Evolutionary conservation across 2,329 filamentous ascomycete species (phyloP).

Genomic region (Magnaporthales sp.): DNA sequence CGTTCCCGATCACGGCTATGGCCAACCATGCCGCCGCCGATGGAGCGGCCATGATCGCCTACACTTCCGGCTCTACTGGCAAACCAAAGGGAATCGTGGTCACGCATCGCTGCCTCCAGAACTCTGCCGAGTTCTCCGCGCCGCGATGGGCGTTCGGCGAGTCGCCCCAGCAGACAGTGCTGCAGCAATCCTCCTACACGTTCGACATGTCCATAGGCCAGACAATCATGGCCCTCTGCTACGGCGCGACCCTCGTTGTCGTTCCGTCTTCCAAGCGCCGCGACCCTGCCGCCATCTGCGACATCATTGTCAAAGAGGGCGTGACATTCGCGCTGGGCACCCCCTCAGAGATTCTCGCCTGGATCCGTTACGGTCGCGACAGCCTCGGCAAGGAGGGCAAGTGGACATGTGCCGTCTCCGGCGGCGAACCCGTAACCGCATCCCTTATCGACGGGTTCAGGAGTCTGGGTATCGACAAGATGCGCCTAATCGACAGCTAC

Average conservation of each 20-base stretch:
- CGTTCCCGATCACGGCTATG: not conserved
- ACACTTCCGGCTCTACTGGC: constrained; percentile 22
- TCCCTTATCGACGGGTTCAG: not conserved
- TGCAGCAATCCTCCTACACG: constrained; percentile 22
- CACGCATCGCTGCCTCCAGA: constrained; percentile 19
- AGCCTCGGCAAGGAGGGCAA: not conserved
- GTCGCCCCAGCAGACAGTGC: constrained; percentile 14
- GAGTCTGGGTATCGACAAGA: not conserved
- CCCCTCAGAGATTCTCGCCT: not conserved
- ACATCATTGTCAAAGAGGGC: constrained; percentile 8
- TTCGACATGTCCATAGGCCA: constrained; percentile 27
- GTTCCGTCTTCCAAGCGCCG: constrained; percentile 19
- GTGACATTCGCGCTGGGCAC: constrained; percentile 23
- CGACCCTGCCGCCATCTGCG: constrained; percentile 22
- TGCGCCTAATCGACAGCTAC: constrained; percentile 18
- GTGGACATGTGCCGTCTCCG: not conserved
- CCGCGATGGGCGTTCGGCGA: constrained; percentile 11
- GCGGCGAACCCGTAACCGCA: not conserved
- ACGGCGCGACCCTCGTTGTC: constrained; percentile 27
- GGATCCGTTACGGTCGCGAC: not conserved
- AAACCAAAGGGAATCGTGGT: constrained; percentile 32
- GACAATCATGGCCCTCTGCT: constrained; percentile 23
- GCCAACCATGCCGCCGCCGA: not conserved
- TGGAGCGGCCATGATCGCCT: constrained; percentile 22
- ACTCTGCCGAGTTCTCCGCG: constrained; percentile 15